A percentile compares a stretch with the other conserved stretches of the same genome.
phyloP scores from a whole-genome alignment of 129 eudicot genomes.

The Calendula officinalis region DNA sequence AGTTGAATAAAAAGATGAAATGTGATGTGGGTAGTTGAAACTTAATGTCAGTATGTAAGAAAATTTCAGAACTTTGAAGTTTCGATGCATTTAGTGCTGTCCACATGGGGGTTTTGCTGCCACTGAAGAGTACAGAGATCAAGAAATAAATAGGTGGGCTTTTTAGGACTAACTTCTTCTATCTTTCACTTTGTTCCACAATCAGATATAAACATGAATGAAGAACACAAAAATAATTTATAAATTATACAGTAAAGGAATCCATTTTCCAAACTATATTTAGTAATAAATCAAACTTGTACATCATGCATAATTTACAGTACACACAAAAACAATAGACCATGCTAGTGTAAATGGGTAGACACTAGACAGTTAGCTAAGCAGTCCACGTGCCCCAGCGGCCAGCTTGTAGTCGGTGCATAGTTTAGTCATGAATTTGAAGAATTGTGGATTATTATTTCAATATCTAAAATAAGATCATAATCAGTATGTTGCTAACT shows the following conservation, averaged over 20 bases:
- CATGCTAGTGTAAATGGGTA: neutral
- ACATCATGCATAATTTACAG: conserved; percentile 11
- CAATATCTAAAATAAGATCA: too few species aligned
- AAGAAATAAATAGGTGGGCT: conserved; percentile 27
- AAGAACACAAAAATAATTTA: too few species aligned
- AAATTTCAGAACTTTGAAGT: conserved; percentile 27
- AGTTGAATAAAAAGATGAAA: conserved; percentile 17
- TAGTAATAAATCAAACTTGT: neutral
- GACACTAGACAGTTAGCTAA: conserved; percentile 12
- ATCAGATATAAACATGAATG: neutral
- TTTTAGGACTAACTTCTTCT: neutral
- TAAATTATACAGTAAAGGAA: too few species aligned
- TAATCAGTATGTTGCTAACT: too few species aligned
- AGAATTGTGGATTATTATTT: too few species aligned
- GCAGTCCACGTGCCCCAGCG: conserved; percentile 30
- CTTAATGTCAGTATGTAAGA: conserved; percentile 26
- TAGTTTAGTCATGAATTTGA: too few species aligned
- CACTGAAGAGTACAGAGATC: conserved; percentile 38
- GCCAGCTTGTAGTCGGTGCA: conserved; percentile 32
- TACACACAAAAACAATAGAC: conserved; percentile 13
- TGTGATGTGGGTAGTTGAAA: conserved; percentile 31
- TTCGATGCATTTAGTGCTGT: conserved; percentile 30
- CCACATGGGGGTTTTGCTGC: conserved; percentile 41
- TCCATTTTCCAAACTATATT: neutral
- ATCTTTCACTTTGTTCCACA: conserved; percentile 10